Base-by-base conservation (phyloP, 129 eudicot species). In the Flaveria brownii region DNA sequence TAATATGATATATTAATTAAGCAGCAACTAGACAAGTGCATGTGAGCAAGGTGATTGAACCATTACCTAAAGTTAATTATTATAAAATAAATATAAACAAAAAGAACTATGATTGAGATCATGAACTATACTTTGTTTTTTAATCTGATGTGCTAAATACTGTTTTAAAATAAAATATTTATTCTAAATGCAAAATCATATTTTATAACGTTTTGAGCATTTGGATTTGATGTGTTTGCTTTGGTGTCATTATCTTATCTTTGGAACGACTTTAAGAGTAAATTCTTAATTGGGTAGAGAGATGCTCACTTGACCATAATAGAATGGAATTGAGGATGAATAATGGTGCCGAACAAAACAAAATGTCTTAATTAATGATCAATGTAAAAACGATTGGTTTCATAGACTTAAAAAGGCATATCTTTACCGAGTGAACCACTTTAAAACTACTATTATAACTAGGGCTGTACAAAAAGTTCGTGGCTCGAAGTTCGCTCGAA, bases 31-130 rank as follows among this genome's bases (percentile, higher is more conserved):
- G 69, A 22, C 1, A 13, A 62, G 68, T 62, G 68, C 68, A 62
- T 62, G 68, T 62, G 45, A 62, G 68, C 43, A 62, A 62, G 68
- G 68, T 62, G 68, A 62, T 62, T 20, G 62, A 56, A 56, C 28
- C 62, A 56, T 56, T 56, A 30, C 41, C 33, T 30, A 62, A 62
- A 28, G 68, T 62, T 62, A 62, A 6, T 61, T 61, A 26, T 14
- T 15, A 14, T 26, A 4, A 62, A 14, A 63, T 20, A 30, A 14
- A 63, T 30, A 63, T 63, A 30, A 63, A 63, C 42, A 63, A 20
- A 33, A 62, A 63, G 67, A 25, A 60, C 39, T 26, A 60, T 63
- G 68, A 63, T 63, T 63, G 20, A 63, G 68, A 63, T 63, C 68
- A 63, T 28, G 20, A 63, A 6, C 18, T 30, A 63, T 28, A 62